phyloP scores from a whole-genome alignment of 2,329 filamentous ascomycete genomes.

The Oidium heveae region DNA sequence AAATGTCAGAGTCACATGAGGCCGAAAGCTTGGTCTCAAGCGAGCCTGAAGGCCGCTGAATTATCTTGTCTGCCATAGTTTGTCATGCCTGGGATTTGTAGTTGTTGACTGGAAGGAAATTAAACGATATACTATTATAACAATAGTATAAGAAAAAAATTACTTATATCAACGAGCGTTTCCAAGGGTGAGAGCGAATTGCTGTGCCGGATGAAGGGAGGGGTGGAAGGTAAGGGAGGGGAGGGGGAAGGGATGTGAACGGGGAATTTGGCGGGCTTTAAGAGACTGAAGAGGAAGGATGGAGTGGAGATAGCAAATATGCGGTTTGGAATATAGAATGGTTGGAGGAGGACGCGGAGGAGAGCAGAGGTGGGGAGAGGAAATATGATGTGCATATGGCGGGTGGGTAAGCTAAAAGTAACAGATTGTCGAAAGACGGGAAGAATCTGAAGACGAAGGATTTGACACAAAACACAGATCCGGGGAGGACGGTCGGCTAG shows the following conservation, averaged over 20 bases:
- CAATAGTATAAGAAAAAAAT: not conserved
- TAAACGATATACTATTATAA: not conserved
- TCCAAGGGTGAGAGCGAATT: not conserved
- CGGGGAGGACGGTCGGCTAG: too few species aligned
- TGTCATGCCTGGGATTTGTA: conserved; percentile 2
- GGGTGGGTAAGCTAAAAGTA: too few species aligned
- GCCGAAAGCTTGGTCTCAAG: conserved; percentile 10
- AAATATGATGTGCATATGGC: too few species aligned
- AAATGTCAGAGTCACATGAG: conserved; percentile 9
- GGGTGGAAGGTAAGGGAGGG: not conserved
- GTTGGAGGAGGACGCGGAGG: too few species aligned
- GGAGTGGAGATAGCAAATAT: too few species aligned
- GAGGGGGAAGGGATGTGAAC: not conserved
- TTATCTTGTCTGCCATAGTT: conserved; percentile 13
- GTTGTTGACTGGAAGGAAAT: not conserved
- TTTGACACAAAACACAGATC: too few species aligned
- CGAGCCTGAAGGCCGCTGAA: conserved; percentile 10
- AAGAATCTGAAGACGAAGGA: too few species aligned
- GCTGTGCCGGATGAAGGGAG: not conserved
- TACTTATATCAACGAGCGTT: not conserved
- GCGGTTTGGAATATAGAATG: too few species aligned
- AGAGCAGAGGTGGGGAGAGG: too few species aligned
- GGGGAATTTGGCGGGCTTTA: not conserved
- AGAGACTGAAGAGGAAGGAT: too few species aligned
- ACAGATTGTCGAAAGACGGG: too few species aligned